These are phyloP conservation scores for Calonectria pseudoreteaudii DNA, from an alignment of 2,329 filamentous ascomycete genomes.

Conservation along the genomic window DNA sequence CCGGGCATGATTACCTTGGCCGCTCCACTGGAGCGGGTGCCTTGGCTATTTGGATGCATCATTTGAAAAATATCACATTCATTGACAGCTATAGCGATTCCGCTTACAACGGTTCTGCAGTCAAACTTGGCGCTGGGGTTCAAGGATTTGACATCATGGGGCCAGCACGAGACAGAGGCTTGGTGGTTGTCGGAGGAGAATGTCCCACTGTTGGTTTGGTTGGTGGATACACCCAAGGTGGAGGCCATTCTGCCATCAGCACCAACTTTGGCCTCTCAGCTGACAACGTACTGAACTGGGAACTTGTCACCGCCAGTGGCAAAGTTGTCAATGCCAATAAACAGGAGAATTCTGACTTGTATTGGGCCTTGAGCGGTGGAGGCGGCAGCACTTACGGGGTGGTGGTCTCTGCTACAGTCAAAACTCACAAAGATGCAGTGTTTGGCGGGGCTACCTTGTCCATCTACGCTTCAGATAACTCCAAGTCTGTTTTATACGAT, in stretches of 20 bases:
- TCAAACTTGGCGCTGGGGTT: slow-evolving; percentile 66
- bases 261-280: slow-evolving; percentile 67
- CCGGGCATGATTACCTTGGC: slow-evolving; percentile 48
- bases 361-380: slow-evolving; percentile 72
- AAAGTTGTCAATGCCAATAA: slow-evolving; percentile 59
- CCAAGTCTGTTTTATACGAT: slow-evolving; percentile 59
- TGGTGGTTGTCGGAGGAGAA: slow-evolving; percentile 65
- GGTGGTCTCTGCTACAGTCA: slow-evolving; percentile 66
- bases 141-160: slow-evolving; percentile 58
- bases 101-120: slow-evolving; percentile 61
- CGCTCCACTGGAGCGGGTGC: slow-evolving; percentile 51
- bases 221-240: slow-evolving; percentile 72
- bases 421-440: slow-evolving; percentile 58
- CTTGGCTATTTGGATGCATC: slow-evolving; percentile 54
- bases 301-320: slow-evolving; percentile 65
- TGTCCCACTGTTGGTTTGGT: slow-evolving; percentile 66
- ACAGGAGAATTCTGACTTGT: slow-evolving; percentile 65
- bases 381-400: slow-evolving; percentile 70
- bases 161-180: slow-evolving; percentile 47
- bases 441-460: slow-evolving; percentile 56
- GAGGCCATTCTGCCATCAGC: slow-evolving; percentile 64
- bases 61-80: slow-evolving; percentile 55
- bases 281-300: slow-evolving; percentile 67
- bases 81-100: slow-evolving; percentile 52
- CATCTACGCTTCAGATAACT: slow-evolving; percentile 48